Percentiles rank a stretch among this genome's conserved stretches.
Conservation (phyloP, 768 basidiomycete species). For the Mycena olivaceomarginata region DNA sequence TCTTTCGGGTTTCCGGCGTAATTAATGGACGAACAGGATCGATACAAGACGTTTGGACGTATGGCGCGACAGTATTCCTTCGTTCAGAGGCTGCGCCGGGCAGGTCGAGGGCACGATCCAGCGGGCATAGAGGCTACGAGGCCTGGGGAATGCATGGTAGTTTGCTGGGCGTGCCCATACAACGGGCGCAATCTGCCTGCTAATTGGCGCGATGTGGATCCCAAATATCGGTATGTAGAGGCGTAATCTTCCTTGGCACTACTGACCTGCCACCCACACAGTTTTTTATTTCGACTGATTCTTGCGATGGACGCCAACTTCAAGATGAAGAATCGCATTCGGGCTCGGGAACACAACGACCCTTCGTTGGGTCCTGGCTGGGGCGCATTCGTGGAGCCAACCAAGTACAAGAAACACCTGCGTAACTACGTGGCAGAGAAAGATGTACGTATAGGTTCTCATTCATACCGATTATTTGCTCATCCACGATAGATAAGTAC, state of each 20-base stretch:
- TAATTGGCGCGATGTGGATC: conserved; percentile 35
- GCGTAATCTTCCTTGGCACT: background rate
- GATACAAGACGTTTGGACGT: conserved; percentile 18
- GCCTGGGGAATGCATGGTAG: conserved; percentile 19
- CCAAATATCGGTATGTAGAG: conserved; percentile 11
- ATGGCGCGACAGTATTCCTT: conserved; percentile 19
- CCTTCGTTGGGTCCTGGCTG: conserved; percentile 35
- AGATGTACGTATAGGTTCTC: conserved; percentile 9
- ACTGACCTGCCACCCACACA: background rate
- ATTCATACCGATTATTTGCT: background rate
- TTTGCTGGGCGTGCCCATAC: conserved; percentile 40
- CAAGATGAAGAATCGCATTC: conserved; percentile 44
- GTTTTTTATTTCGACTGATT: conserved; percentile 47
- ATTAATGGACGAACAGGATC: conserved; percentile 7
- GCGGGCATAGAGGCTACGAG: conserved; percentile 23
- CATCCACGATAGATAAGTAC: conserved; percentile 32
- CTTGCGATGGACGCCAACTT: conserved; percentile 53
- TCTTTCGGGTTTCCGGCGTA: background rate
- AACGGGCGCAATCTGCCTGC: conserved; percentile 42
- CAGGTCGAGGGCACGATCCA: conserved; percentile 29
- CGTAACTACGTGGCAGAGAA: conserved; percentile 27
- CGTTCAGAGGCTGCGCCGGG: conserved; percentile 9
- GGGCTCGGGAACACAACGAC: conserved; percentile 24
- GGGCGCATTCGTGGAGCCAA: conserved; percentile 26
- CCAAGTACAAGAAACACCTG: conserved; percentile 21